Evolutionary conservation across 2,329 filamentous ascomycete species (phyloP), one percentile per base, ranked within the genome.

Genomic region (Ophiocordyceps robertsii): DNA sequence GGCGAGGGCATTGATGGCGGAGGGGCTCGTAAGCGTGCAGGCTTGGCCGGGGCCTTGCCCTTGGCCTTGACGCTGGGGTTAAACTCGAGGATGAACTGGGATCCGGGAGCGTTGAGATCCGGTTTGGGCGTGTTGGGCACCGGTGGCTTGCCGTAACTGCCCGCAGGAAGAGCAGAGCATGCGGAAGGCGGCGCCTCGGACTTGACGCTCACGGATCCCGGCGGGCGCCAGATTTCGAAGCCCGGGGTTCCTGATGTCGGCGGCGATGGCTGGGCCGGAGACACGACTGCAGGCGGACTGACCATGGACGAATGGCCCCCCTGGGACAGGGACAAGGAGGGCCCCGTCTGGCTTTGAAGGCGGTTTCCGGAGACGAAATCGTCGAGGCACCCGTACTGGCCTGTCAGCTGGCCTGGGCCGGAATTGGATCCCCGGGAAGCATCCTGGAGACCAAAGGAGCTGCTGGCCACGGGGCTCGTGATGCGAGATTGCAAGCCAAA

Each of bases 81-180:
- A 42, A 62, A 53, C 43, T 64, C 61, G 41, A 64, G 46, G 24
- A 63, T 58, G 39, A 64, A 56, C 43, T 64, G 62, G 40, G 53
- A 62, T 13, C 53, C 54, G 21, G 49, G 7, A 7, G 32, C 47
- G 38, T 54, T 57, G 42, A 63, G 52, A 29, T 58, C 52, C 11
- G 63, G 58, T 46, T 66, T 67, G 10, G 61, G 59, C 30, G 58
- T 62, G 29, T 62, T 58, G 27, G 63, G 62, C 10, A 64, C 52
- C 1, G 64, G 62, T 7, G 64, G 64, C 40, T 60, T 62, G 41
- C 57, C 60, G 45, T 59, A 63, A 14, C 55, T 52, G 27, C 44
- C 48, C n/a, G 48, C 47, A 17, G 17, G 27, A 27, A 47, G 51
- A 30, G 46, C 45, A 37, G 51, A 43, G 41, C 44, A 50, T 43